Evolutionary conservation across 73 alveolate species (phyloP), one percentile per base, ranked within the genome.

Genomic region (Paramecium primaurelia): DNA sequence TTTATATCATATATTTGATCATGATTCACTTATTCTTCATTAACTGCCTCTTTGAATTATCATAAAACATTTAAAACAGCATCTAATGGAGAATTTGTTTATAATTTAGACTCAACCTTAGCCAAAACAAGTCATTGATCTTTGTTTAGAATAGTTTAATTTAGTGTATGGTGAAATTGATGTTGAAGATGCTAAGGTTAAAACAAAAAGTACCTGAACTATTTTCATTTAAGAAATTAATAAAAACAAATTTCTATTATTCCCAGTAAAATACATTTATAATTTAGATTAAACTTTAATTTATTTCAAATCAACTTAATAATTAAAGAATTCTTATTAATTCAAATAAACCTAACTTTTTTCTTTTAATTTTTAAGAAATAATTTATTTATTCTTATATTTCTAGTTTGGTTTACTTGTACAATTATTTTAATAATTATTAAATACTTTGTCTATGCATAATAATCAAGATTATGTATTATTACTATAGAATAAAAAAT

Each of bases 21-120:
- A 16, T 80, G 91, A 49, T 80, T 80, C 14, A 80, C 77, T 80
- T 80, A 44, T 25, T 80, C 75, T 6, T 22, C 36, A 42, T 80
- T 45, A 7, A 80, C 75, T 18, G 77, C 59, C 22, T 45, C 91
- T 18, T 73, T 80, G 37, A 80, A 80, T 12, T 77, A 12, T 22
- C 4, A 44, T 26, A 77, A 22, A 18, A 77, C 73, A 47, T 42
- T 77, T 25, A 77, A 44, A 1, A 44, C 71, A 16, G 90, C 75
- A 77, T 77, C 73, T n/a, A 77, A 47, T 9, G 73, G 90, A 25
- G 51, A 20, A 0, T 77, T 77, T 1, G 75, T 8, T 40, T 44
- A 6, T 2, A 77, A 10, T 20, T 42, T 38, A 7, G 58, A 32
- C 49, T 44, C 75, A 22, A 42, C 90, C 9, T 42, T 45, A 18